Conservation (phyloP, 75 land plant genomes). For the Isoetes taiwanensis region DNA sequence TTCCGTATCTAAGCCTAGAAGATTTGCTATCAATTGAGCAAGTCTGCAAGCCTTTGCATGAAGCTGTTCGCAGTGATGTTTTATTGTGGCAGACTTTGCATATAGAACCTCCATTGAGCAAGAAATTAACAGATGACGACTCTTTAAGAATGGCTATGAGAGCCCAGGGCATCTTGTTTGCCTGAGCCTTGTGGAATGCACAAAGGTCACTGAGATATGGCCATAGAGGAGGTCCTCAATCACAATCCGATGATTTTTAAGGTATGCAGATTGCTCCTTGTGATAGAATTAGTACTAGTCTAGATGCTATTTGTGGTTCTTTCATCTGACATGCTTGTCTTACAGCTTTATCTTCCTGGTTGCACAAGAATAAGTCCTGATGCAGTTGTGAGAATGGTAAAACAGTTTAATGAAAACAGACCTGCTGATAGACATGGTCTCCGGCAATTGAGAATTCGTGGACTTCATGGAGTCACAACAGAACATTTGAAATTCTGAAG, state of each 20-base stretch:
- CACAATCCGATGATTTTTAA: constrained; percentile 37
- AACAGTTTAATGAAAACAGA: constrained; percentile 18
- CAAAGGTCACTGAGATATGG: constrained; percentile 35
- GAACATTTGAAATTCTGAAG: constrained; percentile 40
- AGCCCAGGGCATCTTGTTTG: constrained; percentile 27
- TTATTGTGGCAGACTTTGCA: constrained; percentile 39
- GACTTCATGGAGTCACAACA: constrained; percentile 40
- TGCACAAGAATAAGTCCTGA: constrained; percentile 59
- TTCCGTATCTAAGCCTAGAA: constrained; percentile 35
- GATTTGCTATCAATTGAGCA: constrained; percentile 33
- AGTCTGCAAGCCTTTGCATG: constrained; percentile 33
- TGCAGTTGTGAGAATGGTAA: constrained; percentile 39
- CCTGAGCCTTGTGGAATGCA: constrained; percentile 39
- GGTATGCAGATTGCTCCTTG: constrained; percentile 22
- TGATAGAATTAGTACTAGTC: background rate
- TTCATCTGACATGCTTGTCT: too few species aligned
- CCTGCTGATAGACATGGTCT: constrained; percentile 19
- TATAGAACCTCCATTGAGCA: constrained; percentile 41
- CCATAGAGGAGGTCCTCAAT: constrained; percentile 21
- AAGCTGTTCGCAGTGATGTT: constrained; percentile 34
- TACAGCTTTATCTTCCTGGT: constrained; percentile 69
- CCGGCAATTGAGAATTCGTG: constrained; percentile 48
- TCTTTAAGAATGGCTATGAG: constrained; percentile 29
- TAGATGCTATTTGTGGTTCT: too few species aligned
- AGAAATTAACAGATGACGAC: constrained; percentile 28